Conservation (phyloP, 1,284 basidiomycete genomes). For the Wolfiporia cocos region DNA sequence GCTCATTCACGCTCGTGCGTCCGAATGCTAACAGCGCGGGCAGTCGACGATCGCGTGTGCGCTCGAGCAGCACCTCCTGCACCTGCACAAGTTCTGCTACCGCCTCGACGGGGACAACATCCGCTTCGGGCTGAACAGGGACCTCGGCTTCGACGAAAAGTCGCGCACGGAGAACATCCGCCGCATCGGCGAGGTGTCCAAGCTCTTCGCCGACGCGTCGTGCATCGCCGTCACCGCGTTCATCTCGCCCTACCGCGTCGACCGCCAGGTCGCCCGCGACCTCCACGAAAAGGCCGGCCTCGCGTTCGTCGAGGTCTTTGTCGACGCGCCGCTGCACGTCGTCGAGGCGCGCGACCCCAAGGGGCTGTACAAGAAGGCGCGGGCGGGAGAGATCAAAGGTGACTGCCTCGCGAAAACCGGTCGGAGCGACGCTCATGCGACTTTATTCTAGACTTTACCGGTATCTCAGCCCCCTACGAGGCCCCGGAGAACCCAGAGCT, state of each 20-base stretch:
- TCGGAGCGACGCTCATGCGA: not conserved
- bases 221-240: slow-evolving; percentile 92
- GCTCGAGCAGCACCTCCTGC: slow-evolving; percentile 92
- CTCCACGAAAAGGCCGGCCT: slow-evolving; percentile 74
- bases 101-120: slow-evolving; percentile 97
- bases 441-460: slow-evolving; percentile 87
- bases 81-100: slow-evolving; percentile 82
- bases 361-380: slow-evolving; percentile 95
- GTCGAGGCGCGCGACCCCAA: slow-evolving; percentile 96
- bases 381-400: slow-evolving; percentile 97
- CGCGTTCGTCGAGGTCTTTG: slow-evolving; percentile 91
- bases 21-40: no score
- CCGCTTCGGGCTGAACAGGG: slow-evolving; percentile 96
- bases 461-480: slow-evolving; percentile 97
- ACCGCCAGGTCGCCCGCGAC: slow-evolving; percentile 80
- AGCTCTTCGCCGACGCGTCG: slow-evolving; percentile 87
- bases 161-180: slow-evolving; percentile 98
- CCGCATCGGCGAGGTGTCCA: slow-evolving; percentile 95
- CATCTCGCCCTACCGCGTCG: slow-evolving; percentile 94
- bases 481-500: slow-evolving; percentile 84
- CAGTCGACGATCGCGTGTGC: slow-evolving; percentile 98
- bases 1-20: not conserved
- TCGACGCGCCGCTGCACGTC: slow-evolving; percentile 87
- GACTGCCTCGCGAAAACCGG: not conserved
- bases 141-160: slow-evolving; percentile 94